These are phyloP conservation scores for Salix purpurea DNA, from an alignment of 345 rosid species.

Conservation along the genomic window DNA sequence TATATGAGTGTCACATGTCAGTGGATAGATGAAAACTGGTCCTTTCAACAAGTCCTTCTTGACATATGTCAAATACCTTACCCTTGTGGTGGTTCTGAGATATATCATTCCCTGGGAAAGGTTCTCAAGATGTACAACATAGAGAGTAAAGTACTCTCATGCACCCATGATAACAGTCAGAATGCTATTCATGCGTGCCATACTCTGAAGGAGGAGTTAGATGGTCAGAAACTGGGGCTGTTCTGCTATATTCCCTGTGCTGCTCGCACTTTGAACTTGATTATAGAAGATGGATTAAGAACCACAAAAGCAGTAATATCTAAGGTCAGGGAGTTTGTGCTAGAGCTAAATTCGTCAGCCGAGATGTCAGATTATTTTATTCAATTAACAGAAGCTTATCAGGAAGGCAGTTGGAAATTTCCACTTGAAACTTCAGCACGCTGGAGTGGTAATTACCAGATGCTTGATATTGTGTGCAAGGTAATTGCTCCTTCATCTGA, in stretches of 20 bases:
- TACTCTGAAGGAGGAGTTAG: conserved; percentile 66
- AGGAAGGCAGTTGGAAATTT: conserved; percentile 88
- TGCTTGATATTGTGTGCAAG: conserved; percentile 80
- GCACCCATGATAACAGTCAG: conserved; percentile 89
- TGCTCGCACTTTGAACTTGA: conserved; percentile 67
- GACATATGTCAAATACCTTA: conserved; percentile 74
- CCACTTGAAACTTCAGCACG: conserved; percentile 75
- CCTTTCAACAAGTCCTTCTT: conserved; percentile 59
- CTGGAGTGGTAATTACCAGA: conserved; percentile 91
- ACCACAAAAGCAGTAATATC: conserved; percentile 67
- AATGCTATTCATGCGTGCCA: conserved; percentile 76
- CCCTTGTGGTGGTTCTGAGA: conserved; percentile 67
- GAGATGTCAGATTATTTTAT: conserved; percentile 64
- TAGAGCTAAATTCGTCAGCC: conserved; percentile 58
- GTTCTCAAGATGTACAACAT: conserved; percentile 61
- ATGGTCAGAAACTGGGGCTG: conserved; percentile 63
- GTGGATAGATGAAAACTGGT: conserved; percentile 88
- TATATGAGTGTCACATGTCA: conserved; percentile 85
- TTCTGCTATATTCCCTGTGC: conserved; percentile 92
- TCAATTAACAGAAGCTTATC: conserved; percentile 58
- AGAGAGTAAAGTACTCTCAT: conserved; percentile 68
- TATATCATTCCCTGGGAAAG: conserved; percentile 52
- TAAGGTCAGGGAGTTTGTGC: conserved; percentile 71
- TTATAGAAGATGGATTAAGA: conserved; percentile 75
- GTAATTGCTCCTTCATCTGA: conserved; percentile 27